Evolutionary conservation across 2,329 filamentous ascomycete species (phyloP), one percentile per base, ranked within the genome.

Genomic region (Cladophialophora bantiana): DNA sequence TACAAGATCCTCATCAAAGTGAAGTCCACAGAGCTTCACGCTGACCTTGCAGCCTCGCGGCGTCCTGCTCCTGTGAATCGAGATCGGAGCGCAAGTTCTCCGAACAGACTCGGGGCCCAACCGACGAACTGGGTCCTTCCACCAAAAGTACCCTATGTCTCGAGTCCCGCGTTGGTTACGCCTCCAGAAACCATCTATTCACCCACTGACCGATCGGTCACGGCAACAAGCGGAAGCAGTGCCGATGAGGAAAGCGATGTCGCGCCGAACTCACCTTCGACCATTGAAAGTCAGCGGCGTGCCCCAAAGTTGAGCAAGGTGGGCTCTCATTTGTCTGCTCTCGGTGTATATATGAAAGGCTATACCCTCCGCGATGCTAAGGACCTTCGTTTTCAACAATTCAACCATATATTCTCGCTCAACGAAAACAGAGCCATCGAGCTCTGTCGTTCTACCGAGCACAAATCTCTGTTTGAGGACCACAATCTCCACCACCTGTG

Each of bases 351-450:
- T 72, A 84, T 86, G n/a, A 84, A 86, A 70, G 88, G 88, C 31
- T 86, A 97, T 78, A 97, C 96, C 76, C 97, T 95, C 77, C 86
- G 87, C 38, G 90, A 92, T 50, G 97, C 97, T 75, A 88, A 89
- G 64, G 86, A 87, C 12, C 82, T 89, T 0, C 92, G 94, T 68
- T 94, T 93, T 73, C 93, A 92, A 80, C 88, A 88, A 50, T 95
- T 89, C 82, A 98, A 98, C 78, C 95, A 99, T 80, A 92, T 98
- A 73, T 94, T 95, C 78, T 98, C 95, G 0, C 93, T 98, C 80
- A 92, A 93, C 77, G 95, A 99, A 81, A 88, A 89, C 65, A 93
- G 90, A 5, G 97, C 97, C 74, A 88, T 92, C 73, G 90, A 88
- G 75, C 87, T 95, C 74, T 93, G 89, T 74, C 90, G 89, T 70